Evolutionary conservation across 1,139 yeast genomes (phyloP).

Genomic region (Dujonia santamariae): DNA sequence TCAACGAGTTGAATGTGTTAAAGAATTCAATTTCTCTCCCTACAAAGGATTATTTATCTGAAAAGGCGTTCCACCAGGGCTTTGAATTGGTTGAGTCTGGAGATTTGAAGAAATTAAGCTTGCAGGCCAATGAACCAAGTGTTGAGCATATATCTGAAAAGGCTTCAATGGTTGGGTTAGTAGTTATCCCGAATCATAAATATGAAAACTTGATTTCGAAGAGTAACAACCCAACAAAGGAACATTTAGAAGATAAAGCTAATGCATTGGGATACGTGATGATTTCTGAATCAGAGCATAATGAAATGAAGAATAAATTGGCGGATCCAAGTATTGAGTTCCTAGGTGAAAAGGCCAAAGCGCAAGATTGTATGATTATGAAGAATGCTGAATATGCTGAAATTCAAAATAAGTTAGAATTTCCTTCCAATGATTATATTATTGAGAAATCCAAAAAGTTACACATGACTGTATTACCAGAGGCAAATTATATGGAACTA

Average conservation of each 20-base stretch:
- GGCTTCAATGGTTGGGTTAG: conserved; percentile 17
- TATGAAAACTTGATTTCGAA: conserved; percentile 12
- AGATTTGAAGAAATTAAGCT: conserved; percentile 22
- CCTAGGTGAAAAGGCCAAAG: conserved; percentile 24
- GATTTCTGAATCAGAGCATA: conserved; percentile 20
- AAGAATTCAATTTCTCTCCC: conserved; percentile 13
- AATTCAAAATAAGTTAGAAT: conserved; percentile 11
- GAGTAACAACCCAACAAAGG: conserved; percentile 23
- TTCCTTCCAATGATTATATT: conserved; percentile 23
- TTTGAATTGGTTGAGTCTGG: conserved; percentile 23
- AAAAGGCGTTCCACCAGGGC: conserved; percentile 24
- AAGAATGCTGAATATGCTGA: conserved; percentile 10
- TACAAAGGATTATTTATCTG: conserved; percentile 17
- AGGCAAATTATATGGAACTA: conserved; percentile 19
- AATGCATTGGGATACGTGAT: conserved; percentile 27
- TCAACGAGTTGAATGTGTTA: conserved; percentile 10
- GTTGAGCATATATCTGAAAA: conserved; percentile 14
- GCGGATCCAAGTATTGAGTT: conserved; percentile 21
- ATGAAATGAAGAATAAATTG: conserved; percentile 15
- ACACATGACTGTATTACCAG: conserved; percentile 17
- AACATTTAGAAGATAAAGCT: conserved; percentile 21
- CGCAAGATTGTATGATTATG: conserved; percentile 15
- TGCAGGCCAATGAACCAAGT: conserved; percentile 9
- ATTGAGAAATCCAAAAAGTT: conserved; percentile 19
- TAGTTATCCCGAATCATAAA: conserved; percentile 19